These are phyloP conservation scores for Ilex paraguariensis DNA, from an alignment of 305 asterid genomes.

Conservation along the genomic window DNA sequence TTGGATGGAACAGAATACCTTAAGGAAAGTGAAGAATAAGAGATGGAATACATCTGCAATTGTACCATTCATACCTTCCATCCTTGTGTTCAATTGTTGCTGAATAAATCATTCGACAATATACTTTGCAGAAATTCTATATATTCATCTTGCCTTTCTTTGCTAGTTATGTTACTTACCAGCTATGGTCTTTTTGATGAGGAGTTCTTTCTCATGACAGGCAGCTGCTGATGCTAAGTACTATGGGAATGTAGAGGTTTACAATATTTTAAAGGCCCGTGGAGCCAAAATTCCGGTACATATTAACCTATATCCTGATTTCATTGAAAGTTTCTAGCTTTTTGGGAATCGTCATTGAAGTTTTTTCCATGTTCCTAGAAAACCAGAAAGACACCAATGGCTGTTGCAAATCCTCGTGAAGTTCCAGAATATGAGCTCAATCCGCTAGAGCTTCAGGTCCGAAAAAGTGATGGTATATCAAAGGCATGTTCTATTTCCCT, in stretches of 20 bases:
- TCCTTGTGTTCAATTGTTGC: too few species aligned
- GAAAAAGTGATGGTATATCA: slow-evolving; percentile 86
- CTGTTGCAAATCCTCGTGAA: slow-evolving; percentile 93
- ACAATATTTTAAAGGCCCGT: slow-evolving; percentile 83
- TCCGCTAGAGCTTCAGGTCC: slow-evolving; percentile 89
- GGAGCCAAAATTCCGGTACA: slow-evolving; percentile 92
- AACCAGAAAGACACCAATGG: slow-evolving; percentile 95
- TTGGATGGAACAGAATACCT: too few species aligned
- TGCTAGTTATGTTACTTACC: too few species aligned
- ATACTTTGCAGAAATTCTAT: too few species aligned
- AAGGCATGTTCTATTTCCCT: slow-evolving; percentile 51
- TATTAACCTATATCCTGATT: slow-evolving; percentile 9
- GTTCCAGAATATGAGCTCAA: slow-evolving; percentile 98
- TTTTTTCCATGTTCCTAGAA: slow-evolving; percentile 51
- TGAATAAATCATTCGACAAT: too few species aligned
- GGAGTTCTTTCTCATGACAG: slow-evolving; percentile 29
- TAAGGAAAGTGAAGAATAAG: too few species aligned
- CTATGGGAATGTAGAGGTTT: slow-evolving; percentile 77
- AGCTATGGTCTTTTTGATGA: too few species aligned
- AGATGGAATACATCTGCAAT: too few species aligned
- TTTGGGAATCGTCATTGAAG: slow-evolving; percentile 17
- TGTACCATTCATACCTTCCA: too few species aligned
- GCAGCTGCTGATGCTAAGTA: slow-evolving; percentile 98
- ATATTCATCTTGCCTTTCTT: too few species aligned
- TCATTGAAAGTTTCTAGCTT: slow-evolving; percentile 10